Base-by-base conservation (phyloP, 441 rosid genomes). In the Omphalea diandra region DNA sequence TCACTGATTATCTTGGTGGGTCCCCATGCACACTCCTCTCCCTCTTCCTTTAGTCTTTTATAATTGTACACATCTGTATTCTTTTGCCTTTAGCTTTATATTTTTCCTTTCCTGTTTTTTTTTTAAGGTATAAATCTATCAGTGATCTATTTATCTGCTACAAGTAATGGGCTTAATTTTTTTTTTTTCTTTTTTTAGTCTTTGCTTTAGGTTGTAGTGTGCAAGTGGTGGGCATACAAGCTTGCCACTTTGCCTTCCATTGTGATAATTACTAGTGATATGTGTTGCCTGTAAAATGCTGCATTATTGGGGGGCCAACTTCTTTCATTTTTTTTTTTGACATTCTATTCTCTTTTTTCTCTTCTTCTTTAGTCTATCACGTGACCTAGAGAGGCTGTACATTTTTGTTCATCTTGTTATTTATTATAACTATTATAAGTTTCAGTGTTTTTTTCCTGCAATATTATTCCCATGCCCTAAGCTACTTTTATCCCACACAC, bases 1-100 rank as follows among this genome's bases (percentile, higher is more conserved):
- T 85, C 72, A 90, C 96, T 0, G 94, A 91, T 78, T 88, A 77
- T 63, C 64, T 91, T 12, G 96, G 96, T 89, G 27, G 29, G 63
- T 70, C 29, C 38, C 8, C 14, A 53, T 8, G 63, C 44, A 40
- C 43, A 40, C 49, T 44, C 49, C 4, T 10, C 4, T 1, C n/a
- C n/a, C n/a, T n/a, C n/a, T n/a, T n/a, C n/a, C n/a, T n/a, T n/a
- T n/a, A n/a, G n/a, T 44, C 54, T n/a, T 49, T 20, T 49, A 2
- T 49, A n/a, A 49, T 49, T n/a, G n/a, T n/a, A n/a, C 26, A 17
- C 2, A 5, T 49, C 24, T 20, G 7, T 4, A 18, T 40, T 40
- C n/a, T 44, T 54, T 24, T 12, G 38, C 18, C 60, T 60, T 58
- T 46, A 24, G 41, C 54, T 69, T 61, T 36, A 5, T 36, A n/a